phyloP scores from a whole-genome alignment of 2,329 filamentous ascomycete species.

The Cytospora paraplurivora region DNA sequence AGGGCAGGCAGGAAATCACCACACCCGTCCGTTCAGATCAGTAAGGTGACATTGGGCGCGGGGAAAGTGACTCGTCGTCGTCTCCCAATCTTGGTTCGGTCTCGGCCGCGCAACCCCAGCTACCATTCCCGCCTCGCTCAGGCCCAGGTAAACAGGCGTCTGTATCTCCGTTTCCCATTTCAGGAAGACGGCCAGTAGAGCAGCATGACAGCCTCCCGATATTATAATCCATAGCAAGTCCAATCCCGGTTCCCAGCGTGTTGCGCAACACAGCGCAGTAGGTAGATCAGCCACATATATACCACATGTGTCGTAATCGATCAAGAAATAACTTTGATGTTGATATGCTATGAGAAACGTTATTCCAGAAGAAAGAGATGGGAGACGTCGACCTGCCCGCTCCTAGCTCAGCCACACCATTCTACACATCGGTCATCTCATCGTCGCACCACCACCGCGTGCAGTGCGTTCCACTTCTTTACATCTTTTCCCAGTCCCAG shows the following conservation, averaged over 20 bases:
- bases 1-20: too few species aligned
- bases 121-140: not conserved
- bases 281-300: not conserved
- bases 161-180: too few species aligned
- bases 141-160: too few species aligned
- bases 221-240: not conserved
- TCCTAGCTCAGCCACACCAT: not conserved
- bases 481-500: not conserved
- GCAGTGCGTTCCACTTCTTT: not conserved
- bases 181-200: too few species aligned
- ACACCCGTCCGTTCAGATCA: too few species aligned
- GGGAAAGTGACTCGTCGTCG: slow-evolving; percentile 16
- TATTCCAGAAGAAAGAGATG: slow-evolving; percentile 14
- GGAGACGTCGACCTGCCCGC: slow-evolving; percentile 21
- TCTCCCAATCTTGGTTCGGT: slow-evolving; percentile 15
- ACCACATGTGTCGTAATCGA: not conserved
- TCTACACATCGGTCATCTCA: not conserved
- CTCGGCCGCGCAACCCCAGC: not conserved
- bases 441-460: not conserved
- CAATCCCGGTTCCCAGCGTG: too few species aligned
- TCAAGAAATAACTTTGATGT: slow-evolving; percentile 18
- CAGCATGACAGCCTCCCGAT: too few species aligned
- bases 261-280: not conserved
- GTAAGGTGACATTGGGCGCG: not conserved
- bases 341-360: slow-evolving; percentile 23